Evolutionary conservation across 805 yeast species (phyloP).

Genomic region (Zygoascus tannicola): DNA sequence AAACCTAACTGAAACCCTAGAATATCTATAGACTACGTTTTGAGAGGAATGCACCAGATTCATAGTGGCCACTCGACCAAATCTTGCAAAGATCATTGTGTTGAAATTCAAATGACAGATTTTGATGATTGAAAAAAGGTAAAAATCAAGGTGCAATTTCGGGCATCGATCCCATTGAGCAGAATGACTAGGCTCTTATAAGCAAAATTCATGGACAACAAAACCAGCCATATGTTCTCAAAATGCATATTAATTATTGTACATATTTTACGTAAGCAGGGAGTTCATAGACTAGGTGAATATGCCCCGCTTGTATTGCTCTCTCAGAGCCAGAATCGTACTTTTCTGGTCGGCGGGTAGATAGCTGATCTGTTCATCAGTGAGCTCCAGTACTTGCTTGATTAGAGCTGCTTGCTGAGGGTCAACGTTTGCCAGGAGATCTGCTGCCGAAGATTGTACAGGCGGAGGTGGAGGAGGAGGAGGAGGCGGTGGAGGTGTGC

Average conservation of each 20-base stretch:
- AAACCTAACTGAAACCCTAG: no score
- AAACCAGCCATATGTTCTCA: no score
- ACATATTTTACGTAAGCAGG: neutral
- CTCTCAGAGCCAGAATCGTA: conserved; percentile 19
- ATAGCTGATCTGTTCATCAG: conserved; percentile 39
- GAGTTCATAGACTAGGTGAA: conserved; percentile 9
- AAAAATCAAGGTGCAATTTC: no score
- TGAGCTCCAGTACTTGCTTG: conserved; percentile 39
- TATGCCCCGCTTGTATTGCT: conserved; percentile 15
- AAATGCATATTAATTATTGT: neutral
- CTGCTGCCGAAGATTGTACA: conserved; percentile 7
- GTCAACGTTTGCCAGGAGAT: conserved; percentile 16
- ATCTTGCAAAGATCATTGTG: no score
- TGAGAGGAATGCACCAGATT: no score
- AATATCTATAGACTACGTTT: no score
- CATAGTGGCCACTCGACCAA: no score
- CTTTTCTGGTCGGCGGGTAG: conserved; percentile 43
- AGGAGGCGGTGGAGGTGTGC: conserved; percentile 12
- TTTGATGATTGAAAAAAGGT: no score
- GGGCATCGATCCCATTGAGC: no score
- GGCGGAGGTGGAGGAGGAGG: conserved; percentile 17
- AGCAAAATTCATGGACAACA: no score
- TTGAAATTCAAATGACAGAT: no score
- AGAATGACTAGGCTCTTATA: no score
- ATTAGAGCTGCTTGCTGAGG: conserved; percentile 39